Evolutionary conservation across 768 basidiomycete genomes (phyloP), one percentile per base, ranked within the genome.

Genomic region (Trametopsis cervina): DNA sequence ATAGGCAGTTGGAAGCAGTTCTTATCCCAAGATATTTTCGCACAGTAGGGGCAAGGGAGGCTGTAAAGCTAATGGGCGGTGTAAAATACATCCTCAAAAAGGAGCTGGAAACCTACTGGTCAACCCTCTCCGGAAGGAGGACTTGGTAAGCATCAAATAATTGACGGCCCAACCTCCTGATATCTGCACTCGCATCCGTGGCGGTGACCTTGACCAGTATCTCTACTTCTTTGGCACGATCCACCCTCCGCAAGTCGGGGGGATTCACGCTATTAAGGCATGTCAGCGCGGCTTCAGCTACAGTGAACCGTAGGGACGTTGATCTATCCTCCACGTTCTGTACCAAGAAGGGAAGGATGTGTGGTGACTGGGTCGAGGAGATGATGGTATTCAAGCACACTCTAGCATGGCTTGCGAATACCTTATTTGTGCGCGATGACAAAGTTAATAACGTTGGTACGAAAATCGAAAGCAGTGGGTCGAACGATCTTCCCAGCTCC

Each of bases 201-300:
- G 80, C 84, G 2, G 84, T 77, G 7, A 64, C 57, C 49, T 73
- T 80, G 54, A 93, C 86, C 40, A 87, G 74, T 10, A 63, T 69
- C 62, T 93, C 90, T 22, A 93, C 69, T 35, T 85, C 79, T 39
- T 69, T 70, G 0, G 78, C 81, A 13, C 83, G 69, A 0, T 66
- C 51, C 40, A 88, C 85, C 61, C 77, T 84, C 63, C 86, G 85
- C 24, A 89, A 62, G 54, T 89, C 85, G 0, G 85, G 85, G 7
- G 87, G 88, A 63, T 86, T 88, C 61, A 81, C 83, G 55, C 76
- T 81, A 51, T 85, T 85, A 44, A 91, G 67, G 52, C 81, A 84
- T 13, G 73, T 70, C 42, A 89, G 59, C 0, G 81, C 70, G 24
- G 78, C 72, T 62, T 90, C 86, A 2, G 79, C 76, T n/a, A 79